phyloP scores from a whole-genome alignment of 2,329 filamentous ascomycete genomes.

The Verticillium zaregamsianum region DNA sequence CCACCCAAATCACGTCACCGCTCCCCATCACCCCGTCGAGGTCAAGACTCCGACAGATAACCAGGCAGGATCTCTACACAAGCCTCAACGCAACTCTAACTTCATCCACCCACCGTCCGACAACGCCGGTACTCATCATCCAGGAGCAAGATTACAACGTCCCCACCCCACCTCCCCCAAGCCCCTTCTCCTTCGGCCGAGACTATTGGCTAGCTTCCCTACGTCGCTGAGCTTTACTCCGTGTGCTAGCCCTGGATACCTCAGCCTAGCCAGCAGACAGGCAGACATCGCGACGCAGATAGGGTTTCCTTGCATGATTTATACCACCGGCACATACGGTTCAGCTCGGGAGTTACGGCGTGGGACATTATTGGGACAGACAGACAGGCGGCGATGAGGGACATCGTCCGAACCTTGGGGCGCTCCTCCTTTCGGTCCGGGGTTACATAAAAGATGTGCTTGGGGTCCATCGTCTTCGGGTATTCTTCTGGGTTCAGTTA shows the following conservation, averaged over 20 bases:
- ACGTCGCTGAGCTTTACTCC: constrained; percentile 20
- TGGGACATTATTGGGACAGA: background rate
- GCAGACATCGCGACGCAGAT: too few relatives aligned
- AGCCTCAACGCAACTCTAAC: constrained; percentile 48
- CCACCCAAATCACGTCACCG: constrained; percentile 38
- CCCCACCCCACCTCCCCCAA: constrained; percentile 60
- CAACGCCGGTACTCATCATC: constrained; percentile 46
- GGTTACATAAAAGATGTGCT: background rate
- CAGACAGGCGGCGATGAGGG: background rate
- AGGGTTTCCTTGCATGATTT: background rate
- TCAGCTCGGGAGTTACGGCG: background rate
- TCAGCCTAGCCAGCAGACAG: too few relatives aligned
- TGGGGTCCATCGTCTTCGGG: background rate
- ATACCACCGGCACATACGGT: background rate
- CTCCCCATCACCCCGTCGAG: constrained; percentile 43
- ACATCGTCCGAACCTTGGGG: background rate
- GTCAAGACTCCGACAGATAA: constrained; percentile 39
- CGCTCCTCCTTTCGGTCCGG: too few relatives aligned
- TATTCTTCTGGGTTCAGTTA: too few relatives aligned
- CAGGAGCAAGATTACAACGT: constrained; percentile 58
- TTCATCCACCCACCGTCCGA: constrained; percentile 37
- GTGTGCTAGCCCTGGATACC: too few relatives aligned
- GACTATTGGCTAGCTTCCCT: constrained; percentile 48
- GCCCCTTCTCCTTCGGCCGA: constrained; percentile 56
- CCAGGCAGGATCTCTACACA: constrained; percentile 47